A percentile compares a stretch with the other conserved stretches of the same genome.
Evolutionary conservation across 768 basidiomycete species (phyloP).

Genomic region (Collybia mongolica): DNA sequence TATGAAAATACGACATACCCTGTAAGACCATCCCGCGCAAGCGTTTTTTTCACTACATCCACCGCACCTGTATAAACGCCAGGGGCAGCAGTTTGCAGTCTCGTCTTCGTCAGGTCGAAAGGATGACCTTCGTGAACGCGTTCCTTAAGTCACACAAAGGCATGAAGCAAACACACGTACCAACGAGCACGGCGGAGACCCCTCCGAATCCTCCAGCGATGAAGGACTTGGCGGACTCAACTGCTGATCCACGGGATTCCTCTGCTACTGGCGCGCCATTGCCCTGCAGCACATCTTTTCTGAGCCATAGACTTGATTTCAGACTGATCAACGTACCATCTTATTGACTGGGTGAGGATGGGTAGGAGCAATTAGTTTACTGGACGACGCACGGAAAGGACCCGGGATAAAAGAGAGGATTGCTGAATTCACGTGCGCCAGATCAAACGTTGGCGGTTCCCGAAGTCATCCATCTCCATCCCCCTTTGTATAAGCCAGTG

Average conservation of each 20-base stretch:
- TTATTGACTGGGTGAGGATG: neutral
- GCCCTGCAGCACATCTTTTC: slow-evolving; percentile 19
- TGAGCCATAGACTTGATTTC: neutral
- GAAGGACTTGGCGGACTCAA: slow-evolving; percentile 75
- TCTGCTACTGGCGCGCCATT: slow-evolving; percentile 35
- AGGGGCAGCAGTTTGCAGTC: slow-evolving; percentile 87
- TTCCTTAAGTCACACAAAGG: neutral
- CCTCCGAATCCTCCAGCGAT: slow-evolving; percentile 94
- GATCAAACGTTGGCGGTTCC: neutral
- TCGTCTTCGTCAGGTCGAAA: slow-evolving; percentile 96
- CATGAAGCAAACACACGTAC: slow-evolving; percentile 42
- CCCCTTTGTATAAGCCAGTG: neutral
- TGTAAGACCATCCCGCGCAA: slow-evolving; percentile 86
- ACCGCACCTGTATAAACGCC: slow-evolving; percentile 90
- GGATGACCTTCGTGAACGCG: slow-evolving; percentile 71
- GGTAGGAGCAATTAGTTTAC: neutral
- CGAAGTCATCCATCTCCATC: neutral
- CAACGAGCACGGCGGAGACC: slow-evolving; percentile 82
- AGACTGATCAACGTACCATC: too few species aligned
- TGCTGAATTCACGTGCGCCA: neutral
- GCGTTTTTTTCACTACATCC: slow-evolving; percentile 88
- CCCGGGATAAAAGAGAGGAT: neutral
- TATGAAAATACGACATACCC: slow-evolving; percentile 57
- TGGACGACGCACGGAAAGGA: neutral
- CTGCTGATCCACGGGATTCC: slow-evolving; percentile 36